These are phyloP conservation scores for Macrophomina tecta DNA, from an alignment of 2,329 filamentous ascomycete genomes.

Conservation along the genomic window DNA sequence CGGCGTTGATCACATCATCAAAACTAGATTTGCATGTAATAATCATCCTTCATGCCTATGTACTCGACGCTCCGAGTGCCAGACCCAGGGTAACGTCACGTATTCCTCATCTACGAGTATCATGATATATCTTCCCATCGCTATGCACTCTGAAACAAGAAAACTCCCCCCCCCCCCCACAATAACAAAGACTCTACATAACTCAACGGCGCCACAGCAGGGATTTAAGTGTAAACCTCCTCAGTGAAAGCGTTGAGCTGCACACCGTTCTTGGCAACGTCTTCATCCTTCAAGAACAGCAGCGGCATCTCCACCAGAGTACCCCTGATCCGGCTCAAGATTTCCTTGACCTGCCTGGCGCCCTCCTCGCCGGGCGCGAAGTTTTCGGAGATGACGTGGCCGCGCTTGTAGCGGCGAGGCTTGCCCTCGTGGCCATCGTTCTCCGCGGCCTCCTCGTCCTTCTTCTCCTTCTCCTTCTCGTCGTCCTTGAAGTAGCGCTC, in stretches of 20 bases:
- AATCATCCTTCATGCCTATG: conserved; percentile 1
- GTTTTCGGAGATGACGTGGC: conserved; percentile 74
- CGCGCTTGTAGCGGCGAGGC: conserved; percentile 74
- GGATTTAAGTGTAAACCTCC: conserved; percentile 53
- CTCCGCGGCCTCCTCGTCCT: conserved; percentile 45
- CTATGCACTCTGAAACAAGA: background rate
- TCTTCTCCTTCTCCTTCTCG: conserved; percentile 44
- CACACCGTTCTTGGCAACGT: conserved; percentile 84
- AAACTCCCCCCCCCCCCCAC: background rate
- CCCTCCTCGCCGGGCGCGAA: conserved; percentile 50
- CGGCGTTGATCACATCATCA: background rate
- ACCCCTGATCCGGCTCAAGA: conserved; percentile 73
- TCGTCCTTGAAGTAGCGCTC: conserved; percentile 64
- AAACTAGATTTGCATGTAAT: background rate
- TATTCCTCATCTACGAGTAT: background rate
- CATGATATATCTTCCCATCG: background rate
- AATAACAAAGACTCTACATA: background rate
- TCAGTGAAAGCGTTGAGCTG: conserved; percentile 58
- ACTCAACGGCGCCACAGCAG: no score
- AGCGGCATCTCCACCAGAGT: conserved; percentile 83
- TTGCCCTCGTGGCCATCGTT: conserved; percentile 38
- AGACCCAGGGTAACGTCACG: background rate
- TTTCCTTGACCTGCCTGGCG: conserved; percentile 62
- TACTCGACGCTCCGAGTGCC: background rate
- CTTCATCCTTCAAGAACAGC: conserved; percentile 81